Percentiles rank a stretch among this genome's conserved stretches.
phyloP scores from a whole-genome alignment of 2,329 filamentous ascomycete genomes.

The Sclerotinia subarctica region DNA sequence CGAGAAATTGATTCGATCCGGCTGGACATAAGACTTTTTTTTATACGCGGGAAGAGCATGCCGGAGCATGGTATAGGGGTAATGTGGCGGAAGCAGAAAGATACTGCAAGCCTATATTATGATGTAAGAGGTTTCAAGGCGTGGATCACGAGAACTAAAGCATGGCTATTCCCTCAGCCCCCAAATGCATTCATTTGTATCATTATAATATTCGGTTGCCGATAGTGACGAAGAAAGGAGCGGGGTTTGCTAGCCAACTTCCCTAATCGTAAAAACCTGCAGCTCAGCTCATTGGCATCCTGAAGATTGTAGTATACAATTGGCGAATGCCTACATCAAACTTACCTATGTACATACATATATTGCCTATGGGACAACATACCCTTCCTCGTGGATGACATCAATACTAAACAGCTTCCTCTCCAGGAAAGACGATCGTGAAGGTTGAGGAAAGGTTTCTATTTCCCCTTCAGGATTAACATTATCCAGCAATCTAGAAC shows the following conservation, averaged over 20 bases:
- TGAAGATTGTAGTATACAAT: not conserved
- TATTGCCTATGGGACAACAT: not conserved
- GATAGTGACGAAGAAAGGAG: not conserved
- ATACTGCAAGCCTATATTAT: not conserved
- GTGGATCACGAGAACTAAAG: not conserved
- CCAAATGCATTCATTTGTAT: no score
- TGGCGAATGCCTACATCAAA: not conserved
- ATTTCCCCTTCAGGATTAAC: not conserved
- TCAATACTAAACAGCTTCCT: not conserved
- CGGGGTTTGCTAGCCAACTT: not conserved
- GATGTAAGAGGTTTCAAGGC: not conserved
- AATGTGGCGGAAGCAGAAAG: no score
- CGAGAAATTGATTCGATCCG: not conserved
- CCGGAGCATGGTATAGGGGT: not conserved
- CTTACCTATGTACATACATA: not conserved
- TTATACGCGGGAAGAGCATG: not conserved
- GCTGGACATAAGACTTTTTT: not conserved
- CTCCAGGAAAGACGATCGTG: not conserved
- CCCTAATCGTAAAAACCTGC: not conserved
- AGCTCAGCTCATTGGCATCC: not conserved
- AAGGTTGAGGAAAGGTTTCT: not conserved
- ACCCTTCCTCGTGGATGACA: not conserved
- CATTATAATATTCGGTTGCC: not conserved
- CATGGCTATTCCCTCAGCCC: not conserved
- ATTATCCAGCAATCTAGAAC: not conserved